Base-by-base conservation (phyloP, 2,329 filamentous ascomycete species). In the Aureobasidium sp. region DNA sequence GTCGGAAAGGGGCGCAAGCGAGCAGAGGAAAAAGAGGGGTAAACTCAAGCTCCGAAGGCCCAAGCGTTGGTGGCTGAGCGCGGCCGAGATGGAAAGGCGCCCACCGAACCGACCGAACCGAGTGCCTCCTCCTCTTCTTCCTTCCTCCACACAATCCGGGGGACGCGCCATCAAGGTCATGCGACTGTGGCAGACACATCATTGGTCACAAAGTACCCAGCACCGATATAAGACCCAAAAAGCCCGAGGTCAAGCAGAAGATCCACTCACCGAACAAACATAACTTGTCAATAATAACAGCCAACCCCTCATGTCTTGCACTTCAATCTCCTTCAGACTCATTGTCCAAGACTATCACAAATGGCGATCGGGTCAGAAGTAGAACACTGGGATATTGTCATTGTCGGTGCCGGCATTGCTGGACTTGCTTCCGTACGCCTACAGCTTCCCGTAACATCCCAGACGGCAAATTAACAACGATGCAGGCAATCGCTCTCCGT, bases 401-500 rank as follows among this genome's bases (percentile, higher is more conserved):
- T 54, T 71, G 70, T 64, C 27, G 59, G 63, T 32, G 67, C 67
- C 27, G 67, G 67, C 29, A 68, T 68, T 37, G 65, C 63, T 25
- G 67, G 67, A 7, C 63, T 69, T 5, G 63, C 66, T 14, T 59
- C 64, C 1, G 66, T 66, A 61, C 8, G 51, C 11, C 27, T 14
- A 27, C 10, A 51, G 5, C 48, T 51, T 21, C 21, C 21, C 21
- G 21, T 21, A 21, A 21, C 21, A 21, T 21, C 21, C 21, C 21
- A 21, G 21, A 21, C 11, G 8, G 11, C 25, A 32, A 30, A 13
- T 32, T 51, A 9, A 45, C 30, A n/a, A 5, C 27, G 2, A n/a
- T 3, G 3, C 41, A 72, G 67, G 73, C 73, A n/a, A 71, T 74
- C 25, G 73, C 74, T 8, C 65, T 76, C 7, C 68, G 74, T 29